Evolutionary conservation across 192 early-diverging fungal genomes (phyloP), one percentile per base, ranked within the genome.

Genomic region (Tieghemiomyces parasiticus): DNA sequence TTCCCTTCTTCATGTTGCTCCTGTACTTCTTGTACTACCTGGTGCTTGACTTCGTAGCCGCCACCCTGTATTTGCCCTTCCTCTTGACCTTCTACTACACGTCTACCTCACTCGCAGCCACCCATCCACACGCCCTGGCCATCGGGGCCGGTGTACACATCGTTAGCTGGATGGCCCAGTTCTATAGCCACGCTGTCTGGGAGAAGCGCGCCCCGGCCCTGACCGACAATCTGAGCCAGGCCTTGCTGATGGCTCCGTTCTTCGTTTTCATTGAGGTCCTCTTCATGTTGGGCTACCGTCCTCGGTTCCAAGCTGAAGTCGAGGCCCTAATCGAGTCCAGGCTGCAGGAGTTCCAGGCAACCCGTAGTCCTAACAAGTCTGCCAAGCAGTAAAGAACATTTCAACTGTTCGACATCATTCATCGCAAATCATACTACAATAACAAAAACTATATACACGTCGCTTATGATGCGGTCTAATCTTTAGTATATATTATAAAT

Each of bases 231-330:
- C 64, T 92, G 19, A 44, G 85, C 2, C 91, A 95, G 80, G 92
- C 94, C 2, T 46, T 94, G 29, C 85, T 95, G 42, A 87, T 93
- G 61, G 94, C 94, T 1, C 92, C 91, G 30, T 91, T 92, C 67
- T 97, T 97, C 75, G 90, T 95, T 6, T 92, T 87, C 61, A 74
- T 88, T 32, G 91, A 97, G 70, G 52, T 81, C 10, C 68, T 97
- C 48, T 95, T 97, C 66, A 67, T 63, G 60, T 42, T 87, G 4
- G 90, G 94, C 30, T 91, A 89, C 72, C 84, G 87, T 45, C 84
- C 88, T 20, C 61, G 69, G 3, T 67, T 93, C 29, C 71, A 80
- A 58, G 64, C 77, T 60, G 74, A 82, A 46, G 65, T 94, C 29
- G 72, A 81, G 44, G 67, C 28, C 1, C 12, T n/a, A 20, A 14